Base-by-base conservation (phyloP, 164 flowering plant genomes). In the grape (Vitis vinifera) region DNA sequence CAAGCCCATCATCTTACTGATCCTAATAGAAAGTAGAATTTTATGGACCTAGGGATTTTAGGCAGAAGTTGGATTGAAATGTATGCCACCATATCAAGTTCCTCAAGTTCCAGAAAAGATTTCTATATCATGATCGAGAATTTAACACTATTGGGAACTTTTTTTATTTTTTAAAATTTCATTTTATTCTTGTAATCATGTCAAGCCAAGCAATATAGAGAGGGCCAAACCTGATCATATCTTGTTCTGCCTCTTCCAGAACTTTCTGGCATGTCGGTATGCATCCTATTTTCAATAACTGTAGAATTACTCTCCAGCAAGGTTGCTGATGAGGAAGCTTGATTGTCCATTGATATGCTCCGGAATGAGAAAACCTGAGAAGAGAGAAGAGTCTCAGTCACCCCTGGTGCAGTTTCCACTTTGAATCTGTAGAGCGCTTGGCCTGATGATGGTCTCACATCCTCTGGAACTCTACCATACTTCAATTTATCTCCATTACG, bases 281-380 rank as follows among this genome's bases (percentile, higher is more conserved):
- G 71, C 62, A 67, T 71, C 66, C 60, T 71, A 73, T 68, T 81
- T 62, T 59, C 75, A 64, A 47, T 15, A 53, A 71, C 75, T 31
- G 61, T 51, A 29, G 56, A 64, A 67, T 59, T 52, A 60, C 56
- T 77, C 16, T 80, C 88, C 2, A 59, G 63, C 66, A 69, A 63
- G 44, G 67, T 61, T 50, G 83, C 69, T 23, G 88, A 37, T 37
- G 44, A 51, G 29, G 95, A 78, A 65, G 74, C 75, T 66, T 74
- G 89, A 74, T 55, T 76, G 12, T 63, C 79, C 67, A 78, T 63
- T 10, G 87, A 76, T 47, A 88, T 67, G 76, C 89, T 85, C 79
- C 77, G 88, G 68, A 95, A 95, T 30, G 99, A 95, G 81, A 93
- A 88, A 67, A 95, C 86, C 31, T 91, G 90, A 48, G 99, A 91